Evolutionary conservation across 2,329 filamentous ascomycete species (phyloP).

Genomic region (Nakataea oryzae): DNA sequence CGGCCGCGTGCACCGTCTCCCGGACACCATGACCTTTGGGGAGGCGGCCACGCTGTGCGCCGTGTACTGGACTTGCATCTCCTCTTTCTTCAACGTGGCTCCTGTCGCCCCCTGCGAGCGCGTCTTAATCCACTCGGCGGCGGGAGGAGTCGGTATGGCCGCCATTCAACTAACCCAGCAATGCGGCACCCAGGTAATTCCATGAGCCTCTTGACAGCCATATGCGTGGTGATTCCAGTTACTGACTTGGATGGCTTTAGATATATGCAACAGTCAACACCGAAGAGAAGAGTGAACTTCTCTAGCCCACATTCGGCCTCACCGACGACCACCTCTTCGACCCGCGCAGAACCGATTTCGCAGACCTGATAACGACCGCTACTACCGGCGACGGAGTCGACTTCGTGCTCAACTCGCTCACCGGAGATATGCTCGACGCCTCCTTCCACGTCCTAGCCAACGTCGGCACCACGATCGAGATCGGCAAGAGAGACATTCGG

Average conservation of each 20-base stretch:
- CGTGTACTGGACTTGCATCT: constrained; percentile 18
- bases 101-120: constrained; percentile 13
- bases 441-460: constrained; percentile 18
- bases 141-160: constrained; percentile 14
- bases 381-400: constrained; percentile 21
- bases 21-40: constrained; percentile 19
- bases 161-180: constrained; percentile 11
- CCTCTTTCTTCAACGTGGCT: constrained; percentile 17
- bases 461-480: constrained; percentile 21
- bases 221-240: no score
- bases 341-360: constrained; percentile 10
- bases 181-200: no score
- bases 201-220: no score
- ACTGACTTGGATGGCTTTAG: constrained; percentile 8
- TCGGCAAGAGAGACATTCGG: constrained; percentile 10
- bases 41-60: constrained; percentile 21
- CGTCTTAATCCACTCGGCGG: constrained; percentile 16
- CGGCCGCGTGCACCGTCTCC: constrained; percentile 12
- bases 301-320: constrained; percentile 15
- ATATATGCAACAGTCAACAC: constrained; percentile 21
- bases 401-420: constrained; percentile 20
- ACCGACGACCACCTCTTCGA: constrained; percentile 20
- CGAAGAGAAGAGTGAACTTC: constrained; percentile 18
- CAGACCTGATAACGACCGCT: constrained; percentile 10
- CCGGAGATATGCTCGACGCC: constrained; percentile 18